Conservation (phyloP, 495 filamentous ascomycete species). For the Oidiodendron maius region DNA sequence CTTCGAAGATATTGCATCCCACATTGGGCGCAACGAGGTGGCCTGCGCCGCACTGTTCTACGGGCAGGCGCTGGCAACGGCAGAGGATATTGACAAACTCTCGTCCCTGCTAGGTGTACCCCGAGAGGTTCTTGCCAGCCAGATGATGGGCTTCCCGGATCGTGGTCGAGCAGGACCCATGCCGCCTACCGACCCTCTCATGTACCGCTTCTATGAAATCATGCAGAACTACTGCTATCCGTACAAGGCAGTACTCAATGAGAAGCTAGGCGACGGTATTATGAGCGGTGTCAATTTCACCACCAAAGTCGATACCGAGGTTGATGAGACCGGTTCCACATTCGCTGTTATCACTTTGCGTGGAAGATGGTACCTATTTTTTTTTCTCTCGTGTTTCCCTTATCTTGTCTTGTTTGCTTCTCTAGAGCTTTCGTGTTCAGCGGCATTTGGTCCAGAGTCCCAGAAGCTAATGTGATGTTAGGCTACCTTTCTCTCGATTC, state of each 20-base stretch:
- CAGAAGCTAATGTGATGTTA: neutral
- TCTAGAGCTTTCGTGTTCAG: neutral
- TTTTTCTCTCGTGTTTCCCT: neutral
- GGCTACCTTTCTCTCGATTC: conserved; percentile 1
- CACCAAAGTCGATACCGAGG: conserved; percentile 94
- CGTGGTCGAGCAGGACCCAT: conserved; percentile 78
- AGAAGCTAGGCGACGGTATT: conserved; percentile 98
- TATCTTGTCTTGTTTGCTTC: neutral
- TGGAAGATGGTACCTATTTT: conserved; percentile 81
- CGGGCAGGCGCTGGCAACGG: conserved; percentile 76
- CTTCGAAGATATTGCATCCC: conserved; percentile 74
- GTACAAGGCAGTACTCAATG: conserved; percentile 93
- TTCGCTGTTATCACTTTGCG: conserved; percentile 90
- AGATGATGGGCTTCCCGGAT: conserved; percentile 72
- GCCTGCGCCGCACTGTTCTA: conserved; percentile 92
- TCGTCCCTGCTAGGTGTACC: conserved; percentile 59
- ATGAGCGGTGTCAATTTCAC: conserved; percentile 96
- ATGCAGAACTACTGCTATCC: conserved; percentile 98
- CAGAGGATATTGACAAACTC: conserved; percentile 72
- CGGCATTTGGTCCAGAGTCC: too few relatives aligned
- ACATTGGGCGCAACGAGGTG: conserved; percentile 82
- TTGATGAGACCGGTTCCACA: conserved; percentile 68
- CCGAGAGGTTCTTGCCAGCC: conserved; percentile 46
- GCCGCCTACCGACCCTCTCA: conserved; percentile 89
- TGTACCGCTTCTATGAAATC: conserved; percentile 93